Evolutionary conservation across 2,329 filamentous ascomycete species (phyloP).

Genomic region (Epichloe aotearoae): DNA sequence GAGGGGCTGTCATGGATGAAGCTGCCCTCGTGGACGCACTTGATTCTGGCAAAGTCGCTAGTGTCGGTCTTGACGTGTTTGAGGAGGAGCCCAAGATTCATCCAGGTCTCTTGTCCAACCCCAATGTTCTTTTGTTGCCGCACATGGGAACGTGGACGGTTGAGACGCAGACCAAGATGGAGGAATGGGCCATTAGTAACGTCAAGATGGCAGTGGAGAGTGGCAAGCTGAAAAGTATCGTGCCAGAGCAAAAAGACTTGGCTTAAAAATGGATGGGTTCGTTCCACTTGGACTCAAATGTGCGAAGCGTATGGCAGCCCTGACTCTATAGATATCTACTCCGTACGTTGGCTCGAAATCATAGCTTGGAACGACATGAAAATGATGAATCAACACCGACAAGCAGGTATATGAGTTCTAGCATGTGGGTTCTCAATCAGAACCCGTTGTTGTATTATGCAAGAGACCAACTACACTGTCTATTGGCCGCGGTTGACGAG

Average conservation of each 20-base stretch:
- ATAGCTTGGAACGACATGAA: too few species aligned
- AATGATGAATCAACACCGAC: too few species aligned
- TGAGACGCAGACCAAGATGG: constrained; percentile 55
- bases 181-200: constrained; percentile 63
- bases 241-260: constrained; percentile 51
- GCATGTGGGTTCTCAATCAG: background rate
- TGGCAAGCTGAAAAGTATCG: constrained; percentile 51
- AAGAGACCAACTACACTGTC: constrained; percentile 12
- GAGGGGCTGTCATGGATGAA: constrained; percentile 73
- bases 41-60: constrained; percentile 53
- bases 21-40: constrained; percentile 63
- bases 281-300: background rate
- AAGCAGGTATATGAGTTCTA: too few species aligned
- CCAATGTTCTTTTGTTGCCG: constrained; percentile 60
- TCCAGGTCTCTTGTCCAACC: constrained; percentile 56
- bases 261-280: constrained; percentile 3
- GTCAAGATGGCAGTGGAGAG: constrained; percentile 46
- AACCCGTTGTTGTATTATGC: background rate
- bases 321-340: background rate
- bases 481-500: constrained; percentile 32
- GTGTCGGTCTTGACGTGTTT: constrained; percentile 67
- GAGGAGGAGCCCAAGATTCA: constrained; percentile 71
- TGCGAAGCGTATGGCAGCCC: too few species aligned
- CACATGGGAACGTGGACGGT: constrained; percentile 79
- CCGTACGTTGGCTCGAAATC: too few species aligned